Evolutionary conservation across 1,284 basidiomycete species (phyloP), one percentile per base, ranked within the genome.

Genomic region (Singerocomus inundabilis): DNA sequence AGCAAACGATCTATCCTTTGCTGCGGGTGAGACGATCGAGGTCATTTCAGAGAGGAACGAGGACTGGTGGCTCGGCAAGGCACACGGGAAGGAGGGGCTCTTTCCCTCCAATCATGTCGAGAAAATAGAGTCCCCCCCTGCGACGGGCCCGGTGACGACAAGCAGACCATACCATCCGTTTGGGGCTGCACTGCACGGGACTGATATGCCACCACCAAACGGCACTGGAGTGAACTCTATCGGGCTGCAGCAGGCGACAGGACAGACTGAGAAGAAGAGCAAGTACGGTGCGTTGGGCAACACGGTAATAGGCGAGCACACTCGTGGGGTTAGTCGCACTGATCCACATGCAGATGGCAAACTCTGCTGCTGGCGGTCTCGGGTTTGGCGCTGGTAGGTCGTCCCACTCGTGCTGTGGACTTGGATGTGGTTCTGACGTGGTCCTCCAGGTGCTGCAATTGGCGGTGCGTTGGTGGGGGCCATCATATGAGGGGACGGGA

Each of bases 71-170:
- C 45, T 57, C 2, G 70, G 70, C 21, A 75, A 68, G 44, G 59
- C 72, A 47, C 74, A 77, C 31, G 84, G 84, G 15, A 74, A 68
- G 51, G 75, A 81, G 54, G 85, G 82, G 1, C 69, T 87, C 29
- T 85, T 88, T 66, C 85, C 81, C 25, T 73, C 81, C 30, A 81
- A 79, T 57, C 71, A 84, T 50, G 82, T 84, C 34, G 78, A 83
- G 66, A 80, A 76, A 59, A 57, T 79, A 31, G 64, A 63, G 48
- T 51, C 58, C 53, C 42, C 58, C 38, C 42, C 42, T 1, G 37
- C 35, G 8, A 57, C 50, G 26, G 24, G 21, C 21, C 21, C 46
- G 44, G 25, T 26, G 3, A 44, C 46, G 1, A 16, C 44, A 15
- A 41, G 30, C 3, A 64, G 58, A n/a, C 58, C 61, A 10, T 72